Conservation (phyloP, 176 grass and related monocot genomes). For the Coix lacrymajobi region DNA sequence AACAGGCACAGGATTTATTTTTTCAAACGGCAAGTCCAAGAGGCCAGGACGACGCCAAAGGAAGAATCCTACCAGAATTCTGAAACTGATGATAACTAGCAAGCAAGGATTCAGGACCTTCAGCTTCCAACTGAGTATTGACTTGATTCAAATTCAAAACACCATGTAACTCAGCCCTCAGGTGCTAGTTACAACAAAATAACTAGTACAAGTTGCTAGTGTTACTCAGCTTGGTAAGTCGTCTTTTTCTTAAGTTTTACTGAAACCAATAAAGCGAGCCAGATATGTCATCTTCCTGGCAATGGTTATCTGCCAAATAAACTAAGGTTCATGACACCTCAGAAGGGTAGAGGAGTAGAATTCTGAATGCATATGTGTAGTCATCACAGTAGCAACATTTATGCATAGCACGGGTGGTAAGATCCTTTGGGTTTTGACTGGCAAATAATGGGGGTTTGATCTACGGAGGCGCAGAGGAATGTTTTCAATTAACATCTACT, state of each 20-base stretch:
- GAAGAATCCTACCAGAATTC: background rate
- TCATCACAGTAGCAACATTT: background rate
- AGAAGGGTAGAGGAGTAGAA: background rate
- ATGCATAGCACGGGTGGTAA: background rate
- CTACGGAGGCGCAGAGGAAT: background rate
- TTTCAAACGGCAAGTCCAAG: background rate
- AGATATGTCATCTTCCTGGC: no score
- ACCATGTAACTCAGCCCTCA: background rate
- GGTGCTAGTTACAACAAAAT: background rate
- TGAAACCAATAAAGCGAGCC: background rate
- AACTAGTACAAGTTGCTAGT: background rate
- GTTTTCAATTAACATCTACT: background rate
- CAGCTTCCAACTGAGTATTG: background rate
- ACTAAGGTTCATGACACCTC: no score
- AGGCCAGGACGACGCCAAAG: background rate
- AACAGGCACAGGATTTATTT: background rate
- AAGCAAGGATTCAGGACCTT: background rate
- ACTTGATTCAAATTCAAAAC: background rate
- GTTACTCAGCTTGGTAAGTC: background rate
- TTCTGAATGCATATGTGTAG: background rate
- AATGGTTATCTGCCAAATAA: no score
- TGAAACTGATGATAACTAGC: slow-evolving; percentile 11
- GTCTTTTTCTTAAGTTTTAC: background rate
- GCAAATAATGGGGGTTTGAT: background rate
- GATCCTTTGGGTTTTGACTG: background rate